Evolutionary conservation across 164 flowering plant genomes (phyloP), one percentile per base, ranked within the genome.

Genomic region (Sextonia rubra): DNA sequence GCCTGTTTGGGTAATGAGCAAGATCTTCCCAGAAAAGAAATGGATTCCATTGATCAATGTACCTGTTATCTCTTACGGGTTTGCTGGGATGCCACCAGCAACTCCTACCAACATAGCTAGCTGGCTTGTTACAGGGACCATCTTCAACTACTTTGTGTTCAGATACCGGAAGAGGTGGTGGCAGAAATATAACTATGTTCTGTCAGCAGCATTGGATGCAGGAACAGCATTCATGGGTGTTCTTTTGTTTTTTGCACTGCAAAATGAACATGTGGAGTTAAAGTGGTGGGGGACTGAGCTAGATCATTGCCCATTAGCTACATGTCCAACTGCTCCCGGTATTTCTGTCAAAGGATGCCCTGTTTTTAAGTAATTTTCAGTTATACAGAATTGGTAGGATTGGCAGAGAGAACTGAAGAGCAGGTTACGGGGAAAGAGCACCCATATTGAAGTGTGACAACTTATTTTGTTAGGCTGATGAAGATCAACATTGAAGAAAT

Each of bases 161-260:
- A 64, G 83, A 55, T 88, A 86, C 77, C 73, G 82, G 73, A 93
- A 89, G 66, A 72, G 83, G 22, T 91, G 97, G 97, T 93, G 98
- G 98, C 89, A 91, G 88, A 91, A 79, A 47, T 90, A 93, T 69
- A 93, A 93, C 71, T 93, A 93, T 67, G 94, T 93, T 64, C 80
- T 93, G 15, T 93, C 97, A 3, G 98, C 98, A 22, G 98, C 97
- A 22, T 64, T 93, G 72, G 98, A 93, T 75, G 97, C 98, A 1
- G 98, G 98, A 56, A 93, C 98, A 9, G 97, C 98, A 60, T 93
- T 93, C 85, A 93, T 93, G 98, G 98, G 88, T 7, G 98, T 93
- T 18, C 74, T 93, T 3, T 58, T 93, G 58, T 93, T 87, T 78
- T 90, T 93, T 48, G 88, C 89, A 18, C 64, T 93, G 65, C 97